Conservation (phyloP, 1,284 basidiomycete genomes). For the Ganoderma lingzhi region DNA sequence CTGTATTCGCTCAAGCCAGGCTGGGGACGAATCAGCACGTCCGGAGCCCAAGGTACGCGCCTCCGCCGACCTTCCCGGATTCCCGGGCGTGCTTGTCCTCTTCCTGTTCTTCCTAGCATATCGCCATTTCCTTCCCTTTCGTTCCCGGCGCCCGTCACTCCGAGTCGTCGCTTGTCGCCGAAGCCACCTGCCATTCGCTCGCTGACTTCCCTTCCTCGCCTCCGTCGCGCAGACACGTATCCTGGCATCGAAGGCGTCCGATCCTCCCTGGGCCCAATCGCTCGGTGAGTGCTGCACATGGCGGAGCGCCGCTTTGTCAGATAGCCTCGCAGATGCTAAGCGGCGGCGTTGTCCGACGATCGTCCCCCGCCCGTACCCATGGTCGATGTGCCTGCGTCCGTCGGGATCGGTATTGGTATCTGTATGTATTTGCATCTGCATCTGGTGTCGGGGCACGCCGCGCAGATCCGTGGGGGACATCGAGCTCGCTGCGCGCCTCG, state of each 20-base stretch:
- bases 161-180: background rate
- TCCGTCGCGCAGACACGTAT: constrained; percentile 13
- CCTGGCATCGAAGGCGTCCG: constrained; percentile 21
- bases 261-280: constrained; percentile 18
- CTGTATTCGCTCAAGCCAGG: constrained; percentile 84
- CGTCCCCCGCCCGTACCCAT: constrained; percentile 4
- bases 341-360: constrained; percentile 6
- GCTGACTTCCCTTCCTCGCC: background rate
- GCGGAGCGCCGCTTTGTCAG: constrained; percentile 7
- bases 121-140: background rate
- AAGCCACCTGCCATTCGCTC: background rate
- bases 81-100: background rate
- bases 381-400: background rate
- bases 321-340: constrained; percentile 10
- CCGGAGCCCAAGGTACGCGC: constrained; percentile 55
- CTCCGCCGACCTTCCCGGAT: constrained; percentile 21
- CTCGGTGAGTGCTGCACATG: constrained; percentile 9
- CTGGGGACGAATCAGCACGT: constrained; percentile 55
- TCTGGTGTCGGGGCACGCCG: background rate
- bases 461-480: constrained; percentile 72
- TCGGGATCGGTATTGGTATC: background rate
- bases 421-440: background rate
- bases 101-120: background rate
- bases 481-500: constrained; percentile 60
- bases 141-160: background rate